Evolutionary conservation across 495 filamentous ascomycete species (phyloP).

Genomic region (Halenospora varia): DNA sequence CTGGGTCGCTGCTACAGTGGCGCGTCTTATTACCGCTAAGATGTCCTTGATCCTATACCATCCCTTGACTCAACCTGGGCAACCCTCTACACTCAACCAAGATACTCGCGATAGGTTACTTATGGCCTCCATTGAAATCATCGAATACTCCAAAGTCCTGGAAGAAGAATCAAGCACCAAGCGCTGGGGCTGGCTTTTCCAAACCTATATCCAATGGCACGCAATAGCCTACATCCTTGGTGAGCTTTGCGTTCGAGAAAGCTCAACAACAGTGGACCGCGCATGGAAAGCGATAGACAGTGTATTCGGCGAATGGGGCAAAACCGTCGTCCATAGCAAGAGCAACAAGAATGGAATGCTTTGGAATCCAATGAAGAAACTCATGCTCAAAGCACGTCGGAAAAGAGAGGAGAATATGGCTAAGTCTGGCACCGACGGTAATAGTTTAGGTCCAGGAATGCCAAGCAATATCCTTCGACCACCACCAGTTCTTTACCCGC

Average conservation of each 20-base stretch:
- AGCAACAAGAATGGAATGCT: constrained; percentile 61
- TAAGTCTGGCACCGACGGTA: not conserved
- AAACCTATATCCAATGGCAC: constrained; percentile 79
- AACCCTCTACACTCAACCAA: constrained; percentile 41
- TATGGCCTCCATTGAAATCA: constrained; percentile 66
- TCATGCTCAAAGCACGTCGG: constrained; percentile 63
- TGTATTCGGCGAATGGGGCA: constrained; percentile 51
- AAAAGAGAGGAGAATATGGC: constrained; percentile 46
- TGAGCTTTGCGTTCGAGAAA: constrained; percentile 70
- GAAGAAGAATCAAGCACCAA: constrained; percentile 55
- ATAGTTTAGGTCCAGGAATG: constrained; percentile 6
- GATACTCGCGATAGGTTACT: constrained; percentile 71
- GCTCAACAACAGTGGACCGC: constrained; percentile 59
- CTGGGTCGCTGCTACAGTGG: constrained; percentile 67
- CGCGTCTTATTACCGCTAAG: constrained; percentile 29
- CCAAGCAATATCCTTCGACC: constrained; percentile 10
- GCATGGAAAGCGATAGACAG: constrained; percentile 73
- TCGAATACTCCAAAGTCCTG: constrained; percentile 66
- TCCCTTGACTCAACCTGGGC: constrained; percentile 21
- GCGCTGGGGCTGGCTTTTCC: constrained; percentile 78
- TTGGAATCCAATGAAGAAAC: constrained; percentile 69
- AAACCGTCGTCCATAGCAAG: constrained; percentile 47
- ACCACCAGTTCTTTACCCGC: not conserved
- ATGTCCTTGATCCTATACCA: constrained; percentile 46
- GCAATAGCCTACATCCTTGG: constrained; percentile 72